Percentiles rank a stretch among this genome's conserved stretches.
These are phyloP conservation scores for Strigomonas culicis DNA, from an alignment of 208 protist species.

Conservation along the genomic window DNA sequence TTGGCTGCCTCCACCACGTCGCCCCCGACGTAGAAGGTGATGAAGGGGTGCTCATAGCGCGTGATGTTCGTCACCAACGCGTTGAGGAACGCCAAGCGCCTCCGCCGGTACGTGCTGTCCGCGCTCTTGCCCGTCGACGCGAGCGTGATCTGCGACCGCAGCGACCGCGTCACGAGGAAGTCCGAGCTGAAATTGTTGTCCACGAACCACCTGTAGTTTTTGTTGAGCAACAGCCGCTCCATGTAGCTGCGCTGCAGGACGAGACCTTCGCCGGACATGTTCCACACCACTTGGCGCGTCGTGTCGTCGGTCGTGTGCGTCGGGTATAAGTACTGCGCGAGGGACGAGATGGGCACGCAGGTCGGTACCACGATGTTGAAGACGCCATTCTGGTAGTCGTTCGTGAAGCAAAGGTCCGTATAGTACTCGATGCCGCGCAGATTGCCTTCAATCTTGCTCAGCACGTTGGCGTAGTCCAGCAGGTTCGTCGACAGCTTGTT, in stretches of 20 bases:
- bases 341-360: conserved; percentile 29
- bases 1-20: conserved; percentile 24
- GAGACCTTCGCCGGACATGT: conserved; percentile 25
- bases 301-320: conserved; percentile 3
- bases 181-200: conserved; percentile 37
- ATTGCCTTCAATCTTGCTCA: conserved; percentile 7
- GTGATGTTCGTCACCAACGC: conserved; percentile 17
- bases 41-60: neutral
- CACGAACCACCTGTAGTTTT: conserved; percentile 47
- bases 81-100: neutral
- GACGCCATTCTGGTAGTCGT: conserved; percentile 24
- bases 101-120: conserved; percentile 5
- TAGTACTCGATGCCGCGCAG: conserved; percentile 6
- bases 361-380: conserved; percentile 10
- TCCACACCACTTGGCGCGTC: conserved; percentile 12
- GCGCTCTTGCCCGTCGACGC: conserved; percentile 14
- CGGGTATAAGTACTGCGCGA: conserved; percentile 42
- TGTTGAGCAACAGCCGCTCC: conserved; percentile 28
- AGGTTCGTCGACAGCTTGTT: neutral
- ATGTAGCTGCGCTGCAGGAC: conserved; percentile 25
- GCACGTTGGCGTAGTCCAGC: neutral
- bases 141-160: conserved; percentile 36
- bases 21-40: conserved; percentile 31
- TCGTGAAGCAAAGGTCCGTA: conserved; percentile 38
- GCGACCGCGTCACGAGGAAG: conserved; percentile 18